Base-by-base conservation (phyloP, 176 grass and related monocot species). In the Olyra latifolia region DNA sequence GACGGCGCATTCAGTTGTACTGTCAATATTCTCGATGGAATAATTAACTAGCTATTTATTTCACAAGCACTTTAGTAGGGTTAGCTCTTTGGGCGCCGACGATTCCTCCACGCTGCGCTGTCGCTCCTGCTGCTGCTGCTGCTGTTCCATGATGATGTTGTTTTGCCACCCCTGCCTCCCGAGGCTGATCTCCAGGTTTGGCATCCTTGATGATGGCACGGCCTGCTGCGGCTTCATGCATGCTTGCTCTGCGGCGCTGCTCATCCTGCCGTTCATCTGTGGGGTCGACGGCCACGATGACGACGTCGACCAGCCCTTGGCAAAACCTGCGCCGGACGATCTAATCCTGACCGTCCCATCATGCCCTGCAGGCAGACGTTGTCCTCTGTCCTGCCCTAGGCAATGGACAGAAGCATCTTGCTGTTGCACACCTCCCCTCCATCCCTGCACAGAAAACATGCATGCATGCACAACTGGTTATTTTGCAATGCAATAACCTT, bases 131-230 rank as follows among this genome's bases (percentile, higher is more conserved):
- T 82, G 78, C 71, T 47, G 82, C 42, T 68, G 56, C 63, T 53
- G 79, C 9, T 60, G 62, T 28, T 89, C 82, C 75, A 86, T 84
- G 32, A 86, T 84, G 32, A 32, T 14, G 49, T 16, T 71, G 7
- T 80, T 84, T 66, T 99, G 91, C 93, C 93, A 95, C n/a, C 84
- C 92, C 32, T 91, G 88, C 59, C 93, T 87, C 65, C 96, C 96
- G 20, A 99, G 72, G 77, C 92, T 89, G 24, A 99, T 95, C 77
- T 99, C 96, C 76, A 99, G 88, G 86, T 76, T 86, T 55, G 96
- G 95, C 53, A 75, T 28, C 74, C 25, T 91, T 45, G 89, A 86
- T 29, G 45, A 12, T 62, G 50, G 75, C 71, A 40, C 32, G 32
- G 32, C 32, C 75, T 67, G 47, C 43, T 64, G 79, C 69, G 57